Percentiles rank a stretch among this genome's conserved stretches.
Conservation (phyloP, 2,329 filamentous ascomycete genomes). For the Fusarium sp. region DNA sequence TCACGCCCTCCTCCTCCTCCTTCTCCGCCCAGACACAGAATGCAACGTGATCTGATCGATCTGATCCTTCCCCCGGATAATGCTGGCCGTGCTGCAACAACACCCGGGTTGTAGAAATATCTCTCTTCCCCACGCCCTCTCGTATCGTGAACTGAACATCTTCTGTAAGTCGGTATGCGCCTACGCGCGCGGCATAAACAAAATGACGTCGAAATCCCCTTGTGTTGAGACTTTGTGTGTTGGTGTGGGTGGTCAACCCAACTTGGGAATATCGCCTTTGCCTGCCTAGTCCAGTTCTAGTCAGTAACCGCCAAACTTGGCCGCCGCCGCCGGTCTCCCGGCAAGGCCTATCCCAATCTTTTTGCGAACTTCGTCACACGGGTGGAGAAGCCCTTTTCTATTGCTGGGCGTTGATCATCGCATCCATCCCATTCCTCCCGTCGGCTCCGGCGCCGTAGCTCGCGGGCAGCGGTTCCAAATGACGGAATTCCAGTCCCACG, state of each 20-base stretch:
- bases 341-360: constrained; percentile 11
- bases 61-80: constrained; percentile 28
- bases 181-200: constrained; percentile 35
- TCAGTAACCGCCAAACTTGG: constrained; percentile 10
- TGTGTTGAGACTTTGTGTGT: neutral
- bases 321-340: neutral
- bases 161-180: constrained; percentile 11
- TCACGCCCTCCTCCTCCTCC: constrained; percentile 2
- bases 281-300: constrained; percentile 20
- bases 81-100: constrained; percentile 29
- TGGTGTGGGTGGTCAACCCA: neutral
- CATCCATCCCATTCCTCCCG: neutral
- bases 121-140: neutral
- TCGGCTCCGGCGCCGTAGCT: constrained; percentile 3
- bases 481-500: constrained; percentile 26
- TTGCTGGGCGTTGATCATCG: constrained; percentile 20
- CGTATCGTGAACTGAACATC: neutral
- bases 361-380: constrained; percentile 12
- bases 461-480: constrained; percentile 15
- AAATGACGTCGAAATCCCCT: constrained; percentile 17
- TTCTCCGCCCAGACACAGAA: constrained; percentile 26
- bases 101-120: constrained; percentile 1
- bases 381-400: constrained; percentile 18
- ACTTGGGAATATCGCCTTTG: constrained; percentile 14
- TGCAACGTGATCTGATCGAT: constrained; percentile 39